Evolutionary conservation across 31 red algal genomes (phyloP).

Genomic region (Endocladia muricata): DNA sequence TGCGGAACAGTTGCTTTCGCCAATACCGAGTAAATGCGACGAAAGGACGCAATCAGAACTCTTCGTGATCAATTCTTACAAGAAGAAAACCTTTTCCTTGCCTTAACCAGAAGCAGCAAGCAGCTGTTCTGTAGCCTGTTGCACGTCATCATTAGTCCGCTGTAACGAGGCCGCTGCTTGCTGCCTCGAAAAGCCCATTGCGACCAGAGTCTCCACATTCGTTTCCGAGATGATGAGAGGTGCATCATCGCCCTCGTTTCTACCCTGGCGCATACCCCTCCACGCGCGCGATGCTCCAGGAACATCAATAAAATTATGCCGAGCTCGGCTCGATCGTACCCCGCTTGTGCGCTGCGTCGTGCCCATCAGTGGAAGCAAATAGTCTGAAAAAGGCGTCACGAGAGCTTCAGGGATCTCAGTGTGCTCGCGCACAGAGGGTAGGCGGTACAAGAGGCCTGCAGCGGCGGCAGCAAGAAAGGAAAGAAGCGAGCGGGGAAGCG

Average conservation of each 20-base stretch:
- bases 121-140: constrained; percentile 46
- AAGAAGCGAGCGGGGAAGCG: constrained; percentile 15
- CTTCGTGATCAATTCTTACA: no score
- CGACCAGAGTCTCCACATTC: constrained; percentile 36
- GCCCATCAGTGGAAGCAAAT: constrained; percentile 48
- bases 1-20: no score
- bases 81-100: no score
- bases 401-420: constrained; percentile 34
- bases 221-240: constrained; percentile 2
- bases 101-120: constrained; percentile 7
- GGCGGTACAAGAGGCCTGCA: constrained; percentile 31
- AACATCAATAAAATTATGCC: constrained; percentile 20
- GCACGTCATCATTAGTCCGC: constrained; percentile 39
- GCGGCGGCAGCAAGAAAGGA: constrained; percentile 13
- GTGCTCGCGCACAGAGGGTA: constrained; percentile 32
- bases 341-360: no score
- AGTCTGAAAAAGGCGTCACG: constrained; percentile 12
- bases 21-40: no score
- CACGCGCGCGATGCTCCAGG: background rate
- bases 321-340: no score
- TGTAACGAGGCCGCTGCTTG: constrained; percentile 20
- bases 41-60: no score
- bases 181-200: constrained; percentile 49
- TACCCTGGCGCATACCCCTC: background rate
- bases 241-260: background rate